These are phyloP conservation scores for Basipetospora chlamydospora DNA, from an alignment of 2,329 filamentous ascomycete species.

Conservation along the genomic window DNA sequence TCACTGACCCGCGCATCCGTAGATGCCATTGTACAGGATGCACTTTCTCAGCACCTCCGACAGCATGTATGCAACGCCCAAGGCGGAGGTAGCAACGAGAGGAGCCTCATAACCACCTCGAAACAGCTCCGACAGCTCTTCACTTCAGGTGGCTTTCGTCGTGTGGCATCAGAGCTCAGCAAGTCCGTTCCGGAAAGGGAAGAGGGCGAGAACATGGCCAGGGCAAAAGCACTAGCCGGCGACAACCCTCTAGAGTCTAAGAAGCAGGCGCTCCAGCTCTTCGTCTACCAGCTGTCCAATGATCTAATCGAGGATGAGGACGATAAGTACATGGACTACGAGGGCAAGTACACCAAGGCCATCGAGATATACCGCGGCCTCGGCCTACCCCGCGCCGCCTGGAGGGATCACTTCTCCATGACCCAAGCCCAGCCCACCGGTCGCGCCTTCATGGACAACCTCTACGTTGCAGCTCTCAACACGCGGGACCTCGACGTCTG, in stretches of 20 bases:
- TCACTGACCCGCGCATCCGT: background rate
- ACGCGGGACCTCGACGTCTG: background rate
- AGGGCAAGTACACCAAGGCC: conserved; percentile 2
- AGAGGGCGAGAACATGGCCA: background rate
- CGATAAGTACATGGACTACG: background rate
- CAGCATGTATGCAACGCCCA: no score
- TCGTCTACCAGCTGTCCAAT: conserved; percentile 2
- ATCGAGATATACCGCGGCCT: background rate
- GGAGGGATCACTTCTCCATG: background rate
- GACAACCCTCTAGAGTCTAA: background rate
- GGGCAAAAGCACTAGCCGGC: background rate
- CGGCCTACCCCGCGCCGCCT: background rate
- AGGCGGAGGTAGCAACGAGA: background rate
- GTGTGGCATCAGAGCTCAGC: background rate
- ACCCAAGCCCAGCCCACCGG: background rate
- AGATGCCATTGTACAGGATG: background rate
- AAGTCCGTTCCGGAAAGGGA: conserved; percentile 1
- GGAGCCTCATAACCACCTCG: background rate
- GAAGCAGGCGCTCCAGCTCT: background rate
- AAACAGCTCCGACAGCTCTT: background rate
- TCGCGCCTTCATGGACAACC: background rate
- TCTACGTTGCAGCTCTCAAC: background rate
- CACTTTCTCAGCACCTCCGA: no score
- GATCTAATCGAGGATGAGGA: conserved; percentile 1
- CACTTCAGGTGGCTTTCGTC: background rate